Conservation (phyloP, 2,329 filamentous ascomycete genomes). For the Claviceps fusiformis region DNA sequence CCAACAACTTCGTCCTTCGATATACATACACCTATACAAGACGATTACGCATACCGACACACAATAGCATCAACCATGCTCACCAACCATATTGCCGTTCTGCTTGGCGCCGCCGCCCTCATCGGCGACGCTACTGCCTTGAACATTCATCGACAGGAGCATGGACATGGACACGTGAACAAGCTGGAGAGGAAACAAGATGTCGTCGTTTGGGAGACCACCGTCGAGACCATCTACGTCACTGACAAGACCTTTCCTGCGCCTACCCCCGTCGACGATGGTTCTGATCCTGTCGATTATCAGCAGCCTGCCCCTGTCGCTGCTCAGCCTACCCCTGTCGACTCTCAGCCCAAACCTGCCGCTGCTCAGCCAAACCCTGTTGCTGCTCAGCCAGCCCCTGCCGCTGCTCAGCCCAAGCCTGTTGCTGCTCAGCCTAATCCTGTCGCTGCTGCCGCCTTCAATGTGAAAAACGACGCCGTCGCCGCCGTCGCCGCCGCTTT, state of each 20-base stretch:
- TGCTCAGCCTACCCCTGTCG: constrained; percentile 12
- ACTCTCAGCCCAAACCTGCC: constrained; percentile 5
- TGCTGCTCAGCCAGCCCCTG: constrained; percentile 1
- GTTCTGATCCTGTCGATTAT: constrained; percentile 1
- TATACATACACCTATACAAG: background rate
- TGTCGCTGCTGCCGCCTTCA: constrained; percentile 2
- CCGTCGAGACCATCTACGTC: constrained; percentile 25
- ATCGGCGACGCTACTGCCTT: constrained; percentile 29
- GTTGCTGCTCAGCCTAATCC: too few species aligned
- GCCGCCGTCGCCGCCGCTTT: background rate
- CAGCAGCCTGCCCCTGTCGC: background rate
- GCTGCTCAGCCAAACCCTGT: constrained; percentile 19
- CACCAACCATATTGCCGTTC: constrained; percentile 26
- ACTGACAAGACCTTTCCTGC: constrained; percentile 4
- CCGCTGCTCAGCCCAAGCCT: too few species aligned
- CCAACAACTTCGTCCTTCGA: too few species aligned
- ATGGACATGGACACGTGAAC: constrained; percentile 14
- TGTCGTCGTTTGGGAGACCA: constrained; percentile 27
- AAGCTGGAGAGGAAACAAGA: constrained; percentile 20
- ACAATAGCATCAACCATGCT: constrained; percentile 22
- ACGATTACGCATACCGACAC: background rate
- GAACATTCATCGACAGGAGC: constrained; percentile 26
- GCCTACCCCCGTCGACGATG: constrained; percentile 5
- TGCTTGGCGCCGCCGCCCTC: constrained; percentile 30
- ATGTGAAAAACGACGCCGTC: background rate